Evolutionary conservation across 1,284 basidiomycete genomes (phyloP).

Genomic region (Trametes sp.): DNA sequence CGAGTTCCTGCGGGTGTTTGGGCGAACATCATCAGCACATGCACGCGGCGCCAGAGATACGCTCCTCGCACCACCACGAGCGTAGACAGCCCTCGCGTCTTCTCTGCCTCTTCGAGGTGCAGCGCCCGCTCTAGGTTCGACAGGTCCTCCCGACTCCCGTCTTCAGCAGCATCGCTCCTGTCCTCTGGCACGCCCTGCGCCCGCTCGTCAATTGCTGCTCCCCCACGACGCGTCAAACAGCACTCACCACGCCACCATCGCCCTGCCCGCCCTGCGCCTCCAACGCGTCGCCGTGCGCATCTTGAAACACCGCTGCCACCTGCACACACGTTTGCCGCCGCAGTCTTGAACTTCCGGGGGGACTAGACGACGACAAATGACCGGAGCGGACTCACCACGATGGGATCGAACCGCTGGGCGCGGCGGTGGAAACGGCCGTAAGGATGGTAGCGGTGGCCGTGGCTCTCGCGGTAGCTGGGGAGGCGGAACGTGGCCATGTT

Average conservation of each 20-base stretch:
- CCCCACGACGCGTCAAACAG: not conserved
- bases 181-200: conserved; percentile 9
- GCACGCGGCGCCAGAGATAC: not conserved
- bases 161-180: conserved; percentile 11
- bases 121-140: conserved; percentile 3
- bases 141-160: conserved; percentile 11
- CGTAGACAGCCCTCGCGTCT: not conserved
- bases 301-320: not conserved
- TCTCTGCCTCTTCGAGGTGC: not conserved
- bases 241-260: not conserved
- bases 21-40: not conserved
- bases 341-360: not conserved
- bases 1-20: conserved; percentile 3
- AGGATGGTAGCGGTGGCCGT: conserved; percentile 4
- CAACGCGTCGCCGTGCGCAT: not conserved
- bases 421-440: not conserved
- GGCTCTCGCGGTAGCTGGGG: not conserved
- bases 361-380: not conserved
- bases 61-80: not conserved
- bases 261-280: not conserved
- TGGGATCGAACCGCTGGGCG: not conserved
- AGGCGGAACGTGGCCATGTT: not conserved
- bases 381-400: not conserved
- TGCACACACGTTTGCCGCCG: not conserved
- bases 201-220: not conserved